Conservation (phyloP, 768 basidiomycete genomes). For the Agaricus sinodeliciosus region DNA sequence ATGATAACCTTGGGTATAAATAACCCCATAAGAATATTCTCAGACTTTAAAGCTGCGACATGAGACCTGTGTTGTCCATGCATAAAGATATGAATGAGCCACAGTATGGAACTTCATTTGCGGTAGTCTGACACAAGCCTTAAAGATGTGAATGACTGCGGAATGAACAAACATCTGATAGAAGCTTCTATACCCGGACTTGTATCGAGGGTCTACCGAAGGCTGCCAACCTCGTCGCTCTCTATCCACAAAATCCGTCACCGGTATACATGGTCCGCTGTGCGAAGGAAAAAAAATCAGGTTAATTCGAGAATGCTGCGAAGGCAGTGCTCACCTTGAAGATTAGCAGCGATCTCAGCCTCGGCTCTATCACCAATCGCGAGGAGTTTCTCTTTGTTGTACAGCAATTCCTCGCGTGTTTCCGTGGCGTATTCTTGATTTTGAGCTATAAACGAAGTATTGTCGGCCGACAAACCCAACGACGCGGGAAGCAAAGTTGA, state of each 20-base stretch:
- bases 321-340: constrained; percentile 49
- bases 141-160: background rate
- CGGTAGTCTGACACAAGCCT: background rate
- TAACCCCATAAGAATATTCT: background rate
- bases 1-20: constrained; percentile 8
- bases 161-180: constrained; percentile 9
- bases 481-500: background rate
- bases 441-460: constrained; percentile 54
- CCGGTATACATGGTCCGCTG: constrained; percentile 87
- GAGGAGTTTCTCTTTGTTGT: constrained; percentile 98
- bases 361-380: constrained; percentile 95
- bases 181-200: constrained; percentile 11
- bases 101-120: background rate
- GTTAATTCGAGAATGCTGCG: constrained; percentile 14
- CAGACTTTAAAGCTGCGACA: background rate
- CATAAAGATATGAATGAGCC: background rate
- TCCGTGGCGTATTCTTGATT: constrained; percentile 98
- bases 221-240: constrained; percentile 2
- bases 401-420: constrained; percentile 95
- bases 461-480: constrained; percentile 3
- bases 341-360: constrained; percentile 95
- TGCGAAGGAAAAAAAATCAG: constrained; percentile 16
- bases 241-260: constrained; percentile 25
- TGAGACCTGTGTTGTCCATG: background rate
- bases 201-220: constrained; percentile 9